Base-by-base conservation (phyloP, 371 early-diverging fungal species). In the Mucor velutinosus region DNA sequence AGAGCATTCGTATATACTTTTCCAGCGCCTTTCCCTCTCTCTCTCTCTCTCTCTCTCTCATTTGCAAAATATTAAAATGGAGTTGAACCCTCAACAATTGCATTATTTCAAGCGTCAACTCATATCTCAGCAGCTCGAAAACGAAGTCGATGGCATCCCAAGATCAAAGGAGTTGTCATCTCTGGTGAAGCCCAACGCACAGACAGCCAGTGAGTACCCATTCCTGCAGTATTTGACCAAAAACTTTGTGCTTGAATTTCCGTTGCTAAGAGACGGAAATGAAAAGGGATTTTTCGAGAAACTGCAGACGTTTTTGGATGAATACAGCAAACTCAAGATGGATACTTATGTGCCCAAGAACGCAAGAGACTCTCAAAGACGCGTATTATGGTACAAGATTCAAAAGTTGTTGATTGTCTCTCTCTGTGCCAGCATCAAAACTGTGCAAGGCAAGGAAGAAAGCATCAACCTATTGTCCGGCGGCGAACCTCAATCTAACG, bases 381-480 rank as follows among this genome's bases (percentile, higher is more conserved):
- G 71, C 37, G 71, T 69, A 29, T 67, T 83, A 61, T 62, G 72
- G 23, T 76, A 76, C 55, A 83, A 83, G 62, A 35, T 83, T 7
- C 62, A 80, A 60, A 76, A 75, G 17, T 53, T 76, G 19, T 58
- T 83, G 23, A 66, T 77, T 27, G 53, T 83, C 43, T 70, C 80
- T 7, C 65, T 80, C 0, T 69, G 73, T n/a, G 69, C 76, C 11
- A 76, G 76, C 47, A 79, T 83, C 35, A 80, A 83, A 64, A 77
- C 79, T 0, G 62, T 74, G 0, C 76, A 79, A 57, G 81, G 83
- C 0, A 72, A 74, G 10, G 81, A 83, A 64, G 77, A 80, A 33
- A 70, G 72, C 19, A 76, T 80, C 37, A 69, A 77, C 23, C 37
- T 77, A 6, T 35, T 37, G 15, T 32, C n/a, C 14, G 30, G 27